Evolutionary conservation across 805 yeast genomes (phyloP).

Genomic region (Lachancea mirantina): DNA sequence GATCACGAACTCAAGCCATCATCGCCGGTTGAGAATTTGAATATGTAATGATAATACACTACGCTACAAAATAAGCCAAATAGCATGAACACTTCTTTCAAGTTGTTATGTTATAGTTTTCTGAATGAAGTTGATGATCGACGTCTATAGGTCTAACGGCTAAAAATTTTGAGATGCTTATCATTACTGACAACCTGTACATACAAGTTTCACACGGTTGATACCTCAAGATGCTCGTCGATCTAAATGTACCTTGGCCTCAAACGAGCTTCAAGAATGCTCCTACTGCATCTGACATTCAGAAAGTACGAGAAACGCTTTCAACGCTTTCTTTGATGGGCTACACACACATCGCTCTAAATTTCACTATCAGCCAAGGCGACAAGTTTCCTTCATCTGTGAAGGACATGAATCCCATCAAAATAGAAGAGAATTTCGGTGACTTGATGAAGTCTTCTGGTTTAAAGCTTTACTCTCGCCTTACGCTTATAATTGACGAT

Average conservation of each 20-base stretch:
- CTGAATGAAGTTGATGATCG: no score
- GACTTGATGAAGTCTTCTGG: slow-evolving; percentile 30
- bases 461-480: slow-evolving; percentile 53
- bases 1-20: slow-evolving; percentile 25
- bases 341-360: slow-evolving; percentile 71
- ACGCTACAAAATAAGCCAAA: no score
- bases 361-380: slow-evolving; percentile 47
- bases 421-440: slow-evolving; percentile 22
- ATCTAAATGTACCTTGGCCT: slow-evolving; percentile 73
- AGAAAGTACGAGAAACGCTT: slow-evolving; percentile 42
- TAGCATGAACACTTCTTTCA: no score
- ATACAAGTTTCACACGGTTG: no score
- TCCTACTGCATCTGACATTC: slow-evolving; percentile 38
- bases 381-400: slow-evolving; percentile 45
- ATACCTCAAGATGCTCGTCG: slow-evolving; percentile 40
- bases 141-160: no score
- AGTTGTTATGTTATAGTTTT: no score
- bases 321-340: slow-evolving; percentile 53
- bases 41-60: no score
- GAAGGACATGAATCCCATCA: slow-evolving; percentile 39
- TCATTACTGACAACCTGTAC: slow-evolving; percentile 1
- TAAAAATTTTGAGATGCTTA: background rate
- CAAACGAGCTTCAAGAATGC: slow-evolving; percentile 38
- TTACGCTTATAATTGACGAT: slow-evolving; percentile 72
- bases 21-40: slow-evolving; percentile 1